Base-by-base conservation (phyloP, 2,329 filamentous ascomycete genomes). In the Neurospora sp. region DNA sequence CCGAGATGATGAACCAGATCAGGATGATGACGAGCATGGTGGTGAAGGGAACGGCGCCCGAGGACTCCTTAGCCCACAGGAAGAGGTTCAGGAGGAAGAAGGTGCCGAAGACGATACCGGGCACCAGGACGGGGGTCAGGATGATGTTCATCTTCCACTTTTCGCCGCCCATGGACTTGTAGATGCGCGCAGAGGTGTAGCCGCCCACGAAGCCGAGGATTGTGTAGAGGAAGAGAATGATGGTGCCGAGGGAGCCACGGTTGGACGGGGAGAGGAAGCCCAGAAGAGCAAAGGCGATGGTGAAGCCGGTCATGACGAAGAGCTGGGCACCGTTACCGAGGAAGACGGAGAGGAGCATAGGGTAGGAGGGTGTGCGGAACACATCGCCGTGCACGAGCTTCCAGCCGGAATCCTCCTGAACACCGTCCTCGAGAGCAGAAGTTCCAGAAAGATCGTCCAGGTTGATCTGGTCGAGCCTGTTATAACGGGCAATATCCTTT, bases 321-420 rank as follows among this genome's bases (percentile, higher is more conserved):
- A 99, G 88, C 81, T 99, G 96, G 11, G 92, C 93, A 72, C 96
- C 96, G 78, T 96, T 98, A 70, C 96, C 96, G 57, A 97, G 86
- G 73, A 99, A 86, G 6, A 99, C 85, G 69, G 94, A 94, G 23
- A 99, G 86, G 15, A 97, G 83, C 37, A 99, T 85, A 1, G 94
- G 92, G 71, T 92, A 89, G 73, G 90, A 88, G 3, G 96, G 96
- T 11, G 91, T 89, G 70, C 96, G 91, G 86, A 99, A 99, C 39
- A 98, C 95, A 79, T 99, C 96, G 69, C 96, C 96, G 76, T 99
- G 96, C 0, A 99, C 94, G 66, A 99, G 83, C 82, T 99, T 99
- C 96, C 96, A 99, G 72, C 96, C 96, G 10, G 94, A 97, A 80
- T 99, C 96, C 77, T 99, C 96, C 79, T 97, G 94, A 0, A 98